A percentile compares a stretch with the other conserved stretches of the same genome.
These are phyloP conservation scores for Cyanidioschyzon merolae DNA, from an alignment of 23 red algal species.

Conservation along the genomic window DNA sequence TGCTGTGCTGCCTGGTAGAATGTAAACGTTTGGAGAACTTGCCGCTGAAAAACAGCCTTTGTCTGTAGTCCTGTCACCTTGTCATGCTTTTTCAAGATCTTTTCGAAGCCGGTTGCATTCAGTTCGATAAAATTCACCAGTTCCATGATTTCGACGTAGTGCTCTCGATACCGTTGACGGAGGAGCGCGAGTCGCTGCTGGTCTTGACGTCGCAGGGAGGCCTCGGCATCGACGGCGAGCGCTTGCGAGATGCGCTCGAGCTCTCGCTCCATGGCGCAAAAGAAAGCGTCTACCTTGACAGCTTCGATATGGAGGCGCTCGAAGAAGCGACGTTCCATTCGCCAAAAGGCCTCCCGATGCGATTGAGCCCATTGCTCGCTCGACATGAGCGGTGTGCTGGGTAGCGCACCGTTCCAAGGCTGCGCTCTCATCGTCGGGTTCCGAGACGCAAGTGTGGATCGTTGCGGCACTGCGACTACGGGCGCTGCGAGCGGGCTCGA, in stretches of 20 bases:
- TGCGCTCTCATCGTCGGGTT: background rate
- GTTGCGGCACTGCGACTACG: background rate
- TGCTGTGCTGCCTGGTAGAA: constrained; percentile 2
- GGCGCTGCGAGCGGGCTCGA: background rate
- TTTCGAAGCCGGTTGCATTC: constrained; percentile 74
- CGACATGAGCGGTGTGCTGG: background rate
- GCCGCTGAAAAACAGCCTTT: background rate
- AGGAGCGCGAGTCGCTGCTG: constrained; percentile 8
- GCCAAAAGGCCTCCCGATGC: constrained; percentile 16
- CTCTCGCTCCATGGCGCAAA: constrained; percentile 7
- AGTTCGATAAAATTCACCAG: constrained; percentile 74
- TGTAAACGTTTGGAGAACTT: background rate
- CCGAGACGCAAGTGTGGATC: background rate
- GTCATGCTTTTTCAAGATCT: constrained; percentile 99
- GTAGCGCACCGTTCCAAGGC: background rate
- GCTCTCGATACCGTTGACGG: constrained; percentile 40
- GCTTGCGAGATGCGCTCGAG: constrained; percentile 20
- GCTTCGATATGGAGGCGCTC: constrained; percentile 25
- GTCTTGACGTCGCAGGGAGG: background rate
- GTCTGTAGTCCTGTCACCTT: constrained; percentile 31
- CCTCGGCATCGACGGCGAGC: constrained; percentile 34
- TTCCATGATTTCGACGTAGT: constrained; percentile 76
- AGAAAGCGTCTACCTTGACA: constrained; percentile 34
- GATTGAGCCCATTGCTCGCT: background rate
- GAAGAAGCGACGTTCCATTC: constrained; percentile 32